Conservation (phyloP, 2,329 filamentous ascomycete species). For the Fusarium sp. region DNA sequence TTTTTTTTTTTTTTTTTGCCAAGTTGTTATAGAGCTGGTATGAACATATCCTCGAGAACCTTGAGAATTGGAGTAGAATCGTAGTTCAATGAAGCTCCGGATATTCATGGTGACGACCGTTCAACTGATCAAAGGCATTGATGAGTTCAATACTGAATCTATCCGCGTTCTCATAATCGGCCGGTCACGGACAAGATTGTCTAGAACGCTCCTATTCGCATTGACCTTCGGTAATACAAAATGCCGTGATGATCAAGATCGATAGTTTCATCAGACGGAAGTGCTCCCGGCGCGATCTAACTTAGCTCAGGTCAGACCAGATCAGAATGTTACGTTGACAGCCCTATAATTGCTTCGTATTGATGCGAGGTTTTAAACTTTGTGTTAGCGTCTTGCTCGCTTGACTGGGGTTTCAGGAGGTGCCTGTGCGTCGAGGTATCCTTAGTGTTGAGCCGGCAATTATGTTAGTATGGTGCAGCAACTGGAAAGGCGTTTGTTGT, state of each 20-base stretch:
- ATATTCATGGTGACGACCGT: background rate
- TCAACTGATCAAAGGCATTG: too few relatives aligned
- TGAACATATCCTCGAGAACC: background rate
- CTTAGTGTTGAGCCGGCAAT: background rate
- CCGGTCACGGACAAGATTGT: background rate
- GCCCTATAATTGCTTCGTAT: background rate
- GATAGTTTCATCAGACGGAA: background rate
- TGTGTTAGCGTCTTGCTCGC: background rate
- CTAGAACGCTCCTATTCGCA: background rate
- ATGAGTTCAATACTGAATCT: background rate
- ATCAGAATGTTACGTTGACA: background rate
- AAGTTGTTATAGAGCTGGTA: background rate
- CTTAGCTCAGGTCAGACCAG: background rate
- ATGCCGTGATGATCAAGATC: background rate
- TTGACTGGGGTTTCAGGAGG: background rate
- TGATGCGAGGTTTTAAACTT: background rate
- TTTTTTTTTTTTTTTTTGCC: too few relatives aligned
- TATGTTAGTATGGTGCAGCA: too few relatives aligned
- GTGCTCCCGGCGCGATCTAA: background rate
- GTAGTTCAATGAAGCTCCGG: fast-evolving
- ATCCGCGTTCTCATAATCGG: background rate
- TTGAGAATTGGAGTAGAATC: background rate
- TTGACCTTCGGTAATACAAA: background rate
- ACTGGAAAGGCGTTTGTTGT: background rate
- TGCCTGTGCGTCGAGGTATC: background rate